Percentiles rank a stretch among this genome's conserved stretches.
Conservation (phyloP, 177 flowering plant genomes). For the Vitis hybrid region DNA sequence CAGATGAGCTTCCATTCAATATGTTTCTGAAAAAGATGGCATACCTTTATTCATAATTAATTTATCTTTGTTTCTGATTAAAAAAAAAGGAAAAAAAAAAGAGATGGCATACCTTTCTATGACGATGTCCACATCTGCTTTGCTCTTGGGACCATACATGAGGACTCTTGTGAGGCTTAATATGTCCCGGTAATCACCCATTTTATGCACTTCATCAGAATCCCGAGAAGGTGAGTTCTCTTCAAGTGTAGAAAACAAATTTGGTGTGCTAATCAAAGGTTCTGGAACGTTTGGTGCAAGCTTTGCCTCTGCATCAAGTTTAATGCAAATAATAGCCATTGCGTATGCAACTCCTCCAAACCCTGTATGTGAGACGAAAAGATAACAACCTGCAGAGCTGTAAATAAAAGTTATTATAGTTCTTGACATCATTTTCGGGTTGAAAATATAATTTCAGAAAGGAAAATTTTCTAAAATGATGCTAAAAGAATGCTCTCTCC, state of each 20-base stretch:
- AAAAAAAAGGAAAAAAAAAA: background rate
- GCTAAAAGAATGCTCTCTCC: background rate
- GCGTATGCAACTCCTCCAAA: conserved; percentile 95
- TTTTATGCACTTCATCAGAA: conserved; percentile 53
- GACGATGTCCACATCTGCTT: conserved; percentile 73
- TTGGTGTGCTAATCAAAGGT: conserved; percentile 15
- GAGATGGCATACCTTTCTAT: conserved; percentile 64
- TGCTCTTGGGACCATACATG: conserved; percentile 80
- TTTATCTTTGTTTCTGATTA: too few relatives aligned
- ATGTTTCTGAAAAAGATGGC: background rate
- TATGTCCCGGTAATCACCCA: conserved; percentile 89
- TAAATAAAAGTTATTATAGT: conserved; percentile 12
- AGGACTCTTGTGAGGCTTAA: conserved; percentile 92
- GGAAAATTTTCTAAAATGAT: background rate
- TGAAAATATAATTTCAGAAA: background rate
- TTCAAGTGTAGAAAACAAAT: conserved; percentile 19
- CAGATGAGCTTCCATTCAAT: background rate
- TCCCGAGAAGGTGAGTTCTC: conserved; percentile 29
- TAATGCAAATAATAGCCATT: conserved; percentile 82
- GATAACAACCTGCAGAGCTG: conserved; percentile 86
- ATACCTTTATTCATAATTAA: background rate
- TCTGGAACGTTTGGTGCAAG: conserved; percentile 27
- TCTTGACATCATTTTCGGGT: background rate
- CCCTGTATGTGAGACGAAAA: conserved; percentile 92
- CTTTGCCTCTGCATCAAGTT: conserved; percentile 52